Base-by-base conservation (phyloP, 495 filamentous ascomycete species). In the Clohesyomyces aquaticus region DNA sequence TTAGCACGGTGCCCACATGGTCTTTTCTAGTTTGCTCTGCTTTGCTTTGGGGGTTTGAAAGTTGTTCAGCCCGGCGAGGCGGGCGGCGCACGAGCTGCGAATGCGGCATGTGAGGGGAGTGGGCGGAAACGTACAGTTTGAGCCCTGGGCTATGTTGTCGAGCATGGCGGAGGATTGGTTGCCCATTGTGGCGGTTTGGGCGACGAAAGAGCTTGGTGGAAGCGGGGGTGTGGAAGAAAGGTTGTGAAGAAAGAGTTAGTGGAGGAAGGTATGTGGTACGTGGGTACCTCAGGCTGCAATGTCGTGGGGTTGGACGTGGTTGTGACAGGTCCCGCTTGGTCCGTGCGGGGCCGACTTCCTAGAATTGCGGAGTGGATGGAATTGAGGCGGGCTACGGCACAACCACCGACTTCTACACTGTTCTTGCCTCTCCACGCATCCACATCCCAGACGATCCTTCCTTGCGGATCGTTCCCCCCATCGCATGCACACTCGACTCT, bases 91-190 rank as follows among this genome's bases (percentile, higher is more conserved):
- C 53, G 62, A 59, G 52, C 59, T 35, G 16, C 42, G 41, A n/a
- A 23, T 29, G 38, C 26, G 23, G n/a, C 22, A 8, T 23, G 49
- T 25, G 59, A 11, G 32, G 14, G 32, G 32, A 14, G 14, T 14
- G 14, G 32, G 6, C 32, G 19, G 46, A 26, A 65, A 76, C 85
- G 54, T 79, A 98, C 94, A 98, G 80, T 98, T 98, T 60, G 93
- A 95, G 60, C 89, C 91, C 66, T 93, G 89, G 67, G 97, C 91
- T 71, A 98, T 98, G 77, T 87, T 91, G 71, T 98, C 95, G 75
- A 98, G 85, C 70, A 98, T 85, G 71, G 88, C 83, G 62, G 87
- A 91, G 73, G 83, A 85, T 61, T 88, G 86, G 71, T 94, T 93
- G 55, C 91, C 93, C 81, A 96, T 93, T 0, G 45, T 70, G 72